Percentiles rank a stretch among this genome's conserved stretches.
phyloP scores from a whole-genome alignment of 1,139 yeast species.

The Pichia sp. region DNA sequence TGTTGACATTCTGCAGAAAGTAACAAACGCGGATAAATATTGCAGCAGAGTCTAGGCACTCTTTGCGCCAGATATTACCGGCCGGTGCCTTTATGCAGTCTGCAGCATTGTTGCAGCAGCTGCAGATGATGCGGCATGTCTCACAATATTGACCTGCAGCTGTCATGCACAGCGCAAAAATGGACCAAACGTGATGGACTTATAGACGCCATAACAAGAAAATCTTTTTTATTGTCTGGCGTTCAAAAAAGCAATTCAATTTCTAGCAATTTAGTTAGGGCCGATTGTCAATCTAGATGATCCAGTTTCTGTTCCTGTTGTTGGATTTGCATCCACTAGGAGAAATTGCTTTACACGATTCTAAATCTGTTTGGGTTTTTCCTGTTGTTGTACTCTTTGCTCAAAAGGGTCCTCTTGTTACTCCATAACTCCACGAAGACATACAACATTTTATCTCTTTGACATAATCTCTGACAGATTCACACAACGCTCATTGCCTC shows the following conservation, averaged over 20 bases:
- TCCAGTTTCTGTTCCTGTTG: neutral
- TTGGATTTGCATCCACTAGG: neutral
- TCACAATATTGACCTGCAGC: too few species aligned
- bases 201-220: too few species aligned
- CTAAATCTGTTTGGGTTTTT: neutral
- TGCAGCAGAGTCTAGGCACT: too few species aligned
- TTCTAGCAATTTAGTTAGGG: too few species aligned
- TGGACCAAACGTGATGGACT: neutral
- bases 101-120: too few species aligned
- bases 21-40: too few species aligned
- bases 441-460: neutral
- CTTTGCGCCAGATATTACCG: too few species aligned
- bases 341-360: neutral
- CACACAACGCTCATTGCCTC: neutral
- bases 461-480: neutral
- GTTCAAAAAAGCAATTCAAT: neutral
- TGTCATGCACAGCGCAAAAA: neutral
- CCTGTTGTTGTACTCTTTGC: neutral
- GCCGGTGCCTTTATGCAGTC: too few species aligned
- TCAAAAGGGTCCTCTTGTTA: neutral
- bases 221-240: neutral
- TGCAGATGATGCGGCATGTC: too few species aligned
- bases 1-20: too few species aligned
- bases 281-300: neutral
- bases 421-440: neutral